Base-by-base conservation (phyloP, 352 stramenopile genomes). In the Stramenopiles sp. region DNA sequence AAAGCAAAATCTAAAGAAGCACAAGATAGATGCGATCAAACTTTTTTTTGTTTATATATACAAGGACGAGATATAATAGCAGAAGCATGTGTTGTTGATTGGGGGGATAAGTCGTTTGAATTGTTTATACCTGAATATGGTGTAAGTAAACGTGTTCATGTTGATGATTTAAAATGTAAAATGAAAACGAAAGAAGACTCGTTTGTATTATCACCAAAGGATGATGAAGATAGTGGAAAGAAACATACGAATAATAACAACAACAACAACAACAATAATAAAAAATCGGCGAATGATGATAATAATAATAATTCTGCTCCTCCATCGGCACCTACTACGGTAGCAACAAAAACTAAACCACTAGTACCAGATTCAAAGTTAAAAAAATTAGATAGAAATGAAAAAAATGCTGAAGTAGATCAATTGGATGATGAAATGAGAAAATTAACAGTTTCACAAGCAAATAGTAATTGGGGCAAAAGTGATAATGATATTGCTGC, bases 1-100 rank as follows among this genome's bases (percentile, higher is more conserved):
- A 93, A 94, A 82, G 85, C 87, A 83, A 86, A 87, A 4, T 84
- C 88, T 27, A 93, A 94, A 82, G 85, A 87, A 30, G 90, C 90
- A 0, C 87, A 93, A 81, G 89, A 88, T 4, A 85, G 87, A 30
- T 90, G 85, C 65, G 88, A 93, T 74, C 85, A 91, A 32, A 82
- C 93, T 7, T 93, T 92, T 79, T 80, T 95, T 78, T 90, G 87
- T 73, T 85, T 89, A 0, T 92, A 90, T 79, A 63, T 85, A 6
- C 81, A 92, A 4, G 38, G 38, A 53, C 4, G 13, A 53, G 38
- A 53, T 13, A 13, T 53, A 13, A 53, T 13, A 13, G 13, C 4
- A 13, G 38, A 53, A 53, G 38, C 38, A 13, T 53, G 38, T 53
- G 38, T 53, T 53, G 38, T 53, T 53, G 38, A 53, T 13, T 53